Evolutionary conservation across 140 eudicot genomes (phyloP).

Genomic region (Erigeron philadelphicus): DNA sequence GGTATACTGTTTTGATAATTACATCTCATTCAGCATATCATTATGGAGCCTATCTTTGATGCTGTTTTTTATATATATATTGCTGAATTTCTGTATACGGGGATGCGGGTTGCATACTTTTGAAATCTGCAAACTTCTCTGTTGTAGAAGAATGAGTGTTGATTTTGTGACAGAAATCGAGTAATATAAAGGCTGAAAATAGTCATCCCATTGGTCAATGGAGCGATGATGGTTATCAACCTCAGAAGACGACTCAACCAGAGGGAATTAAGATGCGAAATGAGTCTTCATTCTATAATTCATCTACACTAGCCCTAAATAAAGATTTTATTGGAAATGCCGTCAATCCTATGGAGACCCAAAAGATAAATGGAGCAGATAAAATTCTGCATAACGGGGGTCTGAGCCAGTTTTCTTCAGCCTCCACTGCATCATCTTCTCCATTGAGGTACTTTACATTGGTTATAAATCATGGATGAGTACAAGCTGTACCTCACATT

Average conservation of each 20-base stretch:
- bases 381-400: slow-evolving; percentile 14
- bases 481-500: not conserved
- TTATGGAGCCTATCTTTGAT: slow-evolving; percentile 4
- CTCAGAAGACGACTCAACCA: slow-evolving; percentile 9
- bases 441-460: slow-evolving; percentile 55
- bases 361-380: slow-evolving; percentile 34
- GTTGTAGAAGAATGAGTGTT: slow-evolving; percentile 27
- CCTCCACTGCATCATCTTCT: slow-evolving; percentile 39
- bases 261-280: slow-evolving; percentile 8
- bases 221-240: slow-evolving; percentile 29
- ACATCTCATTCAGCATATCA: not conserved
- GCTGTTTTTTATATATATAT: not conserved
- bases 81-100: slow-evolving; percentile 11
- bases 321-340: not conserved
- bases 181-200: slow-evolving; percentile 35
- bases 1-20: no score
- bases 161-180: slow-evolving; percentile 52
- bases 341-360: slow-evolving; percentile 25
- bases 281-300: not conserved
- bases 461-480: not conserved
- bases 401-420: not conserved
- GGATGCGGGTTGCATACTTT: slow-evolving; percentile 6
- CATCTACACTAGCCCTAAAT: slow-evolving; percentile 26
- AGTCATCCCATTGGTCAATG: slow-evolving; percentile 33
- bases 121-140: slow-evolving; percentile 9